These are phyloP conservation scores for Globisporangium sylvaticum DNA, from an alignment of 352 stramenopile species.

Conservation along the genomic window DNA sequence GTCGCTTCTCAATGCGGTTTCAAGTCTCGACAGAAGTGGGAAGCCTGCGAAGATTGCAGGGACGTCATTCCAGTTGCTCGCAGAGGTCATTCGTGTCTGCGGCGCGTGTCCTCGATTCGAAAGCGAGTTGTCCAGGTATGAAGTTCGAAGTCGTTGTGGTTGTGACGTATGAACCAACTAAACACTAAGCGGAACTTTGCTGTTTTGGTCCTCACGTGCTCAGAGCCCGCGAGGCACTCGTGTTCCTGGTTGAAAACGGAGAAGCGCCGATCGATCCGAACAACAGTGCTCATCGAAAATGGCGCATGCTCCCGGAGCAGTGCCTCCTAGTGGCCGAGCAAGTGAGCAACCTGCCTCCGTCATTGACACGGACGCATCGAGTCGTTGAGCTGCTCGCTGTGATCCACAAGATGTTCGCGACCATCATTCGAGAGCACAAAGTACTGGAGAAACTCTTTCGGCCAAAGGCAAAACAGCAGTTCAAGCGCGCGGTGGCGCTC, in stretches of 20 bases:
- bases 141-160: too few relatives aligned
- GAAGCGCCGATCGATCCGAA: neutral
- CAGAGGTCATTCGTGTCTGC: neutral
- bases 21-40: neutral
- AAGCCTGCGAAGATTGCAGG: neutral
- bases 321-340: neutral
- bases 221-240: neutral
- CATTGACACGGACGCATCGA: neutral
- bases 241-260: neutral
- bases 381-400: neutral
- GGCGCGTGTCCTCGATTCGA: neutral
- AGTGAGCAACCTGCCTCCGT: neutral
- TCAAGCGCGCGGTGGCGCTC: neutral
- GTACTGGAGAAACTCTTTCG: neutral
- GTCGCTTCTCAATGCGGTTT: neutral
- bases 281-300: neutral
- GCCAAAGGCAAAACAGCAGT: neutral
- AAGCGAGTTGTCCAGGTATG: neutral
- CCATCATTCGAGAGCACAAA: neutral
- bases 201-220: neutral
- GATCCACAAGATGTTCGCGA: neutral
- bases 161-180: too few relatives aligned
- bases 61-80: neutral
- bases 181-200: neutral
- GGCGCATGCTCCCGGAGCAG: neutral